Evolutionary conservation across 1,284 basidiomycete species (phyloP).

Genomic region (Amylostereum chailletii): DNA sequence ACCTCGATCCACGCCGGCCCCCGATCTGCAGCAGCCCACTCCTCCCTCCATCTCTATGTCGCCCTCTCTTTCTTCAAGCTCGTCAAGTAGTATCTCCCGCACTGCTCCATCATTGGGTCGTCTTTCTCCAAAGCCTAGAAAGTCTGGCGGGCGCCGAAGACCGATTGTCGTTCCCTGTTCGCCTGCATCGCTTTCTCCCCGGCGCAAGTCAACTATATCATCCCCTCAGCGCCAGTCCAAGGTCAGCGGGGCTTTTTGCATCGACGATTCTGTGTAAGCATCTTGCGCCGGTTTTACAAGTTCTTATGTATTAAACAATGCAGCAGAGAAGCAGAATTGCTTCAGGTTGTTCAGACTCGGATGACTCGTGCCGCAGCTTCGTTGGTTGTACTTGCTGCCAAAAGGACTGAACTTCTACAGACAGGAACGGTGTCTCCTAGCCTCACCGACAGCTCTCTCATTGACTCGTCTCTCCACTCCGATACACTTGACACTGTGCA

Average conservation of each 20-base stretch:
- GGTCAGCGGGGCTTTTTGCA: not conserved
- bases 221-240: not conserved
- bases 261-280: not conserved
- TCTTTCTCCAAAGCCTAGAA: conserved; percentile 7
- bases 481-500: too few relatives aligned
- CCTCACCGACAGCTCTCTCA: too few relatives aligned
- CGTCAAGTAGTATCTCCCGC: not conserved
- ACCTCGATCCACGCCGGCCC: not conserved
- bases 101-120: conserved; percentile 1
- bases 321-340: not conserved
- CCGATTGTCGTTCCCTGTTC: conserved; percentile 6
- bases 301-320: not conserved
- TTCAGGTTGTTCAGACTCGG: not conserved
- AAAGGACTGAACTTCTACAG: too few relatives aligned
- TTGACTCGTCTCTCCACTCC: too few relatives aligned
- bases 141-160: conserved; percentile 10
- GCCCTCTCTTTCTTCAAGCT: not conserved
- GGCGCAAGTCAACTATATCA: not conserved
- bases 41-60: not conserved
- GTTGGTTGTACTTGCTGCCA: too few relatives aligned
- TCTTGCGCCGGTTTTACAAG: not conserved
- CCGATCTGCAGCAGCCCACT: not conserved
- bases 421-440: too few relatives aligned
- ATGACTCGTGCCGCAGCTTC: too few relatives aligned
- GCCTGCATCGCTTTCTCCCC: not conserved